Base-by-base conservation (phyloP, 2,329 filamentous ascomycete species). In the Alternaria sp. region DNA sequence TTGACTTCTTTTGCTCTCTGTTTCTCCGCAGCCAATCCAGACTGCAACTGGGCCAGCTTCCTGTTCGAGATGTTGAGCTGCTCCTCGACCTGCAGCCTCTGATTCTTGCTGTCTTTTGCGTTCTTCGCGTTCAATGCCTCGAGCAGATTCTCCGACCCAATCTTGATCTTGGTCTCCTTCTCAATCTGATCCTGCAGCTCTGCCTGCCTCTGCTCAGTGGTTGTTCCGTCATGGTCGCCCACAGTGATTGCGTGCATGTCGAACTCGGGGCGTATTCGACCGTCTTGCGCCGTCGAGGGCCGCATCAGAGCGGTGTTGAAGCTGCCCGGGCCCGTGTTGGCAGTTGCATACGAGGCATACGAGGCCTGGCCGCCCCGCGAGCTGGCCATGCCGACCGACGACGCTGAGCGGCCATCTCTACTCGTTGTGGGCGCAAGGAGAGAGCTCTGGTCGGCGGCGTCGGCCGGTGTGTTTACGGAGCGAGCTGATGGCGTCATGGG, bases 121-220 rank as follows among this genome's bases (percentile, higher is more conserved):
- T 96, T 97, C 79, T 99, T 99, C 42, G 88, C 86, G 76, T 97
- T 92, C 65, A 99, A 81, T 11, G 95, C 95, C 80, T 99, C 95
- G 37, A 99, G 83, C 86, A 99, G 89, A 76, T 99, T 99, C 82
- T 99, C 95, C 57, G 94, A 97, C 21, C 95, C 95, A 71, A 94
- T 91, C 78, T 96, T 97, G 75, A 99, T 98, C 83, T 98, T 98
- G 80, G 93, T 89, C 80, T 99, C 96, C 72, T 96, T 94, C 67
- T 93, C 94, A 64, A 99, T 89, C 72, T 90, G 87, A 69, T 97
- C 93, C 71, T 90, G 89, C 62, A 97, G 84, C 51, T 86, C 83
- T 23, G 88, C 85, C 70, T 97, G 87, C 39, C 88, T 85, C 77
- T 92, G 88, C 75, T 96, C 92, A 13, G 88, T 84, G 9, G 83